A percentile compares a stretch with the other conserved stretches of the same genome.
Conservation (phyloP, 2,329 filamentous ascomycete genomes). For the Epichloe festucae region DNA sequence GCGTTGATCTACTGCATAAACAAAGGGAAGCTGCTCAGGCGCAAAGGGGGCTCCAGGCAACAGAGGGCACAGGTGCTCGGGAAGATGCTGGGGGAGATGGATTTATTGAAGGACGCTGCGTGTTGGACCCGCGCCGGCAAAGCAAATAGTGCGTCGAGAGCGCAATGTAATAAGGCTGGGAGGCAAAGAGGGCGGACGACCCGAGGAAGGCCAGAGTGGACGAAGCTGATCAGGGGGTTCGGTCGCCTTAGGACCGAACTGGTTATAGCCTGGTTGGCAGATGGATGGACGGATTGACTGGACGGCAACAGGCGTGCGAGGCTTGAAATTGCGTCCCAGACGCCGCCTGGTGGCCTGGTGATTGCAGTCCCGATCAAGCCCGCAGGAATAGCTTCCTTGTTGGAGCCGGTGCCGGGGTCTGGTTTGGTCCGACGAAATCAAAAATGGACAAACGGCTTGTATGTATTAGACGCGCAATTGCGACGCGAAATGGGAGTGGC, state of each 20-base stretch:
- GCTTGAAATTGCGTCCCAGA: constrained; percentile 1
- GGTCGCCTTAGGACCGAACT: constrained; percentile 1
- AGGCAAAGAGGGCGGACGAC: neutral
- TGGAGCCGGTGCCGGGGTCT: neutral
- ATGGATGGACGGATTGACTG: neutral
- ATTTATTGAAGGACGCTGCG: neutral
- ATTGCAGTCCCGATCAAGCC: neutral
- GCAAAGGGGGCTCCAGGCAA: constrained; percentile 2
- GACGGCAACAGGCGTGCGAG: neutral
- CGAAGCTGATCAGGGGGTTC: constrained; percentile 3
- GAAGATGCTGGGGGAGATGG: neutral
- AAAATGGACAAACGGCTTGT: neutral
- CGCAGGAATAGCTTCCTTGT: too few relatives aligned
- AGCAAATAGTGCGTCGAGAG: constrained; percentile 2
- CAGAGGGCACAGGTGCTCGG: neutral
- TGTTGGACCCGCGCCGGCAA: constrained; percentile 1
- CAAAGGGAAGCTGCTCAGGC: constrained; percentile 5
- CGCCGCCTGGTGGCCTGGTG: neutral
- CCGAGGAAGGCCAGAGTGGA: constrained; percentile 5
- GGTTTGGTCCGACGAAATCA: too few relatives aligned
- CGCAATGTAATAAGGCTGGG: constrained; percentile 3
- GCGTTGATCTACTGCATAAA: constrained; percentile 3
- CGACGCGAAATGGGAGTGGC: neutral
- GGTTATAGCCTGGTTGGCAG: constrained; percentile 2
- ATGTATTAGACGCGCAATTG: neutral